These are phyloP conservation scores for Isoetes taiwanensis DNA, from an alignment of 75 land plant species.

Conservation along the genomic window DNA sequence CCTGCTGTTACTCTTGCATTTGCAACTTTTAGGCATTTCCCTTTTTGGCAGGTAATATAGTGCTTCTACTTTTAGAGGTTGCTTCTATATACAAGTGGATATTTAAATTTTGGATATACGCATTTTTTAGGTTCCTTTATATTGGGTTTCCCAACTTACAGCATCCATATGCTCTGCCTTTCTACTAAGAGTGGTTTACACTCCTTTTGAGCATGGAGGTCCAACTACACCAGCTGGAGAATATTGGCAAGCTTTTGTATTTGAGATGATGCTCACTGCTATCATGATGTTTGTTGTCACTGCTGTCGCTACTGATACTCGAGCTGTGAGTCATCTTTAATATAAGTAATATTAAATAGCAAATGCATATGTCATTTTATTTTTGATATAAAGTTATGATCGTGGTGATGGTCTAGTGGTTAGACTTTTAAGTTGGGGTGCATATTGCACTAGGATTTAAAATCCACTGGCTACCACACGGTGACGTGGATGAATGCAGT, in stretches of 20 bases:
- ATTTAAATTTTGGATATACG: background rate
- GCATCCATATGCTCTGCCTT: background rate
- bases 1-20: slow-evolving; percentile 6
- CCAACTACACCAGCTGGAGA: background rate
- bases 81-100: background rate
- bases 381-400: background rate
- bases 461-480: too few species aligned
- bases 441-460: background rate
- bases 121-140: background rate
- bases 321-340: background rate
- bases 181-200: background rate
- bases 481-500: too few species aligned
- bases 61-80: background rate
- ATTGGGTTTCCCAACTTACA: background rate
- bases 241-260: background rate
- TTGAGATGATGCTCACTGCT: background rate
- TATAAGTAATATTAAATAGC: background rate
- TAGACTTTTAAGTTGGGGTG: too few species aligned
- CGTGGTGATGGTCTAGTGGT: too few species aligned
- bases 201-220: background rate
- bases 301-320: slow-evolving; percentile 1
- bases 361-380: background rate
- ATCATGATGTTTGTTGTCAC: slow-evolving; percentile 9
- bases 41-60: background rate
- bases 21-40: slow-evolving; percentile 1